A percentile compares a stretch with the other conserved stretches of the same genome.
These are phyloP conservation scores for Aspergillus clavatus DNA, from an alignment of 2,329 filamentous ascomycete species.

Conservation along the genomic window DNA sequence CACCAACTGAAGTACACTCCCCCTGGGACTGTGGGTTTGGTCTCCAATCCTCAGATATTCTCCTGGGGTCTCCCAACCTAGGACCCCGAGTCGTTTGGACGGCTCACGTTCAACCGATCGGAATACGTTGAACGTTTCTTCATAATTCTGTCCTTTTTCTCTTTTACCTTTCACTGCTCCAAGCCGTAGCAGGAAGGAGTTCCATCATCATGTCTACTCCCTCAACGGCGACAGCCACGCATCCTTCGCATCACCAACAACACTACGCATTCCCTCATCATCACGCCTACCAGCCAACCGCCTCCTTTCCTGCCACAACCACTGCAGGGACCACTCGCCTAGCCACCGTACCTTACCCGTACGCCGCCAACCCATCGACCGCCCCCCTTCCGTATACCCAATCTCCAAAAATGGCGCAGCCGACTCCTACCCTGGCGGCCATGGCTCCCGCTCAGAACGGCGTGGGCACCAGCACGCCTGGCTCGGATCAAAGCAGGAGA, in stretches of 20 bases:
- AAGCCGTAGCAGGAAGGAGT: conserved; percentile 24
- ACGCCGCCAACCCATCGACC: conserved; percentile 33
- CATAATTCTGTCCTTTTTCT: conserved; percentile 7
- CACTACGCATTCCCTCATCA: conserved; percentile 59
- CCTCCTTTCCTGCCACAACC: conserved; percentile 48
- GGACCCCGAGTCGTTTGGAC: conserved; percentile 14
- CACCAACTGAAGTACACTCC: conserved; percentile 2
- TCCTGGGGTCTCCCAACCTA: conserved; percentile 12
- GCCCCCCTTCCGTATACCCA: conserved; percentile 31
- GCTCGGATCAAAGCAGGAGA: conserved; percentile 43
- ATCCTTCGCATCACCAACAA: conserved; percentile 58
- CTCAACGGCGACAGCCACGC: conserved; percentile 68
- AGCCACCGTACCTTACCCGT: conserved; percentile 41
- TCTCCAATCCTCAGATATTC: neutral
- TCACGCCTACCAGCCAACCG: conserved; percentile 51
- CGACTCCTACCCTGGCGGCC: conserved; percentile 33
- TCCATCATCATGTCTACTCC: conserved; percentile 68
- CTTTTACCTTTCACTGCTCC: conserved; percentile 20
- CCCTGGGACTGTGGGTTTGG: neutral
- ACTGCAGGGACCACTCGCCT: conserved; percentile 38
- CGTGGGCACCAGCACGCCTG: conserved; percentile 35
- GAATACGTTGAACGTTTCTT: conserved; percentile 12
- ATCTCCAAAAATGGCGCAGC: conserved; percentile 34
- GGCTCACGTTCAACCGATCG: conserved; percentile 13
- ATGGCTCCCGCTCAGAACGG: conserved; percentile 38